Conservation (phyloP, 306 rosid species). For the Astragalus glycyphyllos region DNA sequence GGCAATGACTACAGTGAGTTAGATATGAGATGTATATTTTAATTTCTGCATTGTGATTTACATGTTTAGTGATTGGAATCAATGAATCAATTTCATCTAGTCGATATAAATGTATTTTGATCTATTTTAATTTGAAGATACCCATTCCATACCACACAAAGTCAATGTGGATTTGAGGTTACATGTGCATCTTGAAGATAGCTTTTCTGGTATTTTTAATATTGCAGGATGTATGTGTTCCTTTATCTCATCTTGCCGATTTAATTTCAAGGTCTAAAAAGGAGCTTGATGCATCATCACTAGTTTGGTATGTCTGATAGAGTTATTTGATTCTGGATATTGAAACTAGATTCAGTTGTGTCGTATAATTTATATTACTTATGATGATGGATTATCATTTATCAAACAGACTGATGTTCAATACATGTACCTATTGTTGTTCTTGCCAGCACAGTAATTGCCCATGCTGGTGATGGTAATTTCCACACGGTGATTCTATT, state of each 20-base stretch:
- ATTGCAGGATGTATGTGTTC: constrained; percentile 92
- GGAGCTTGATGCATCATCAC: constrained; percentile 78
- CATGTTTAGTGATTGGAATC: constrained; percentile 33
- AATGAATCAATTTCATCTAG: constrained; percentile 25
- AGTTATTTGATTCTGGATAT: constrained; percentile 33
- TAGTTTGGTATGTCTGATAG: constrained; percentile 71
- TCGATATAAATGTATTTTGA: not conserved
- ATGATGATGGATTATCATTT: constrained; percentile 27
- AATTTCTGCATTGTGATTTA: constrained; percentile 15
- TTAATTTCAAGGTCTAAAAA: constrained; percentile 81
- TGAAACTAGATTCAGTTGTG: constrained; percentile 15
- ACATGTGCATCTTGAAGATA: not conserved
- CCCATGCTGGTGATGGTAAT: constrained; percentile 98
- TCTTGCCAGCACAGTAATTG: constrained; percentile 75
- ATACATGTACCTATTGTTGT: constrained; percentile 36
- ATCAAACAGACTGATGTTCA: constrained; percentile 24
- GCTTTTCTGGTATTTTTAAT: constrained; percentile 18
- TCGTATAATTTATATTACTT: constrained; percentile 31
- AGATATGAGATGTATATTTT: constrained; percentile 33
- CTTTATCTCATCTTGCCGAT: constrained; percentile 87
- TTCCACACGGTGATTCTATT: constrained; percentile 84
- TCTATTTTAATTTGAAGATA: constrained; percentile 11
- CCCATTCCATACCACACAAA: not conserved
- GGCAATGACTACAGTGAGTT: constrained; percentile 84
- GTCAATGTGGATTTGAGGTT: constrained; percentile 29